These are phyloP conservation scores for Trichoderma sp. DNA, from an alignment of 2,329 filamentous ascomycete genomes.

Conservation along the genomic window DNA sequence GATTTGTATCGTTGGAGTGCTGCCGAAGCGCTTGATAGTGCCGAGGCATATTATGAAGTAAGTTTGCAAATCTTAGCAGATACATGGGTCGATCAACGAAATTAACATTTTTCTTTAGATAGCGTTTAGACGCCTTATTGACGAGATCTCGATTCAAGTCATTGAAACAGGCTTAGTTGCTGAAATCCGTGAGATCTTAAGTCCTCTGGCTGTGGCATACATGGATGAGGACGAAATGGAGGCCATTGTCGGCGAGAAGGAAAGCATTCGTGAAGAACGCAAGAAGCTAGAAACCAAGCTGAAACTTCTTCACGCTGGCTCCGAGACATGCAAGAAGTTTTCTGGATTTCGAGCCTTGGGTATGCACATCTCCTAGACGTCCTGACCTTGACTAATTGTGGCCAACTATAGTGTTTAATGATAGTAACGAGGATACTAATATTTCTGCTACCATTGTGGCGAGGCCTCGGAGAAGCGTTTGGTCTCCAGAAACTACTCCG, in stretches of 20 bases:
- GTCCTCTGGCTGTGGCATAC: conserved; percentile 23
- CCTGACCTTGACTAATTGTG: background rate
- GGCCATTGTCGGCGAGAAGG: conserved; percentile 28
- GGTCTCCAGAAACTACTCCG: too few species aligned
- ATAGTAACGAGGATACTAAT: background rate
- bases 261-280: background rate
- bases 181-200: conserved; percentile 26
- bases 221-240: conserved; percentile 27
- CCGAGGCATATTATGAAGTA: conserved; percentile 46
- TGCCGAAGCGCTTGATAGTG: conserved; percentile 39
- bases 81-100: background rate
- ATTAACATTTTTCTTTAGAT: conserved; percentile 20
- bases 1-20: conserved; percentile 36
- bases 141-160: conserved; percentile 30
- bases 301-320: background rate
- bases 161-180: conserved; percentile 29
- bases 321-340: conserved; percentile 8
- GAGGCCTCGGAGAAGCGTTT: too few species aligned
- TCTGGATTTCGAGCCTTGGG: background rate
- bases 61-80: background rate
- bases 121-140: conserved; percentile 27
- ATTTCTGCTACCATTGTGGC: background rate
- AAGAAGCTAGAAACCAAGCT: background rate
- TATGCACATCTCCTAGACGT: background rate
- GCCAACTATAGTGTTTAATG: background rate